Percentiles rank a stretch among this genome's conserved stretches.
Conservation (phyloP, 805 yeast species). For the Candida nonsorbophila region DNA sequence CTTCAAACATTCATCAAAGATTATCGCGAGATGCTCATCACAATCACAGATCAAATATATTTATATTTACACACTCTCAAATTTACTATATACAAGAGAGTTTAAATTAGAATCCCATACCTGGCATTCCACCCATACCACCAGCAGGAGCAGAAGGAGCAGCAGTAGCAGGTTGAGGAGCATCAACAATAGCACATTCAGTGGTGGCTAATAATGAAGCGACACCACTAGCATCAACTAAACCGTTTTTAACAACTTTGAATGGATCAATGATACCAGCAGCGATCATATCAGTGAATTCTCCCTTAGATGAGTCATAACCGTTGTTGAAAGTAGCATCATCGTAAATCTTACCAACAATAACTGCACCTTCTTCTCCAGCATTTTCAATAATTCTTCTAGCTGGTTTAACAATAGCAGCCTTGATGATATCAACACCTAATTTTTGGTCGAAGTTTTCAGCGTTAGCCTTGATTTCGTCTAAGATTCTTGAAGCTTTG, state of each 20-base stretch:
- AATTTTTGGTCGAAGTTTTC: slow-evolving; percentile 91
- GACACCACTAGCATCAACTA: slow-evolving; percentile 95
- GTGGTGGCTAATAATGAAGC: slow-evolving; percentile 96
- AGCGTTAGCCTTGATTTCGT: slow-evolving; percentile 57
- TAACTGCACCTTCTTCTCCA: slow-evolving; percentile 95
- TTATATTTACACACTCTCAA: no score
- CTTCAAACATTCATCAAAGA: no score
- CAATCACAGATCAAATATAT: no score
- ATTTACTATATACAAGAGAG: no score
- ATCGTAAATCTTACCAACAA: slow-evolving; percentile 81
- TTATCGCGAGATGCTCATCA: no score
- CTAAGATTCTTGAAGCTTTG: slow-evolving; percentile 81
- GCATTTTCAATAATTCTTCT: slow-evolving; percentile 94
- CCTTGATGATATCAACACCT: slow-evolving; percentile 89
- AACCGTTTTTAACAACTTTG: slow-evolving; percentile 94
- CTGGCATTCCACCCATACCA: slow-evolving; percentile 30
- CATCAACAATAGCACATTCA: slow-evolving; percentile 96
- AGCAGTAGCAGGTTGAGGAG: slow-evolving; percentile 71
- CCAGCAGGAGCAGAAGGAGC: slow-evolving; percentile 47
- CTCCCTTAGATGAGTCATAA: slow-evolving; percentile 87
- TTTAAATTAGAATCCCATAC: slow-evolving; percentile 10
- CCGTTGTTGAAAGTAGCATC: slow-evolving; percentile 78
- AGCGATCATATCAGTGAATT: slow-evolving; percentile 91
- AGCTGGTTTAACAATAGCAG: slow-evolving; percentile 94
- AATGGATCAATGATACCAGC: slow-evolving; percentile 98